Base-by-base conservation (phyloP, 176 grass and related monocot species). In the Cocos nucifera region DNA sequence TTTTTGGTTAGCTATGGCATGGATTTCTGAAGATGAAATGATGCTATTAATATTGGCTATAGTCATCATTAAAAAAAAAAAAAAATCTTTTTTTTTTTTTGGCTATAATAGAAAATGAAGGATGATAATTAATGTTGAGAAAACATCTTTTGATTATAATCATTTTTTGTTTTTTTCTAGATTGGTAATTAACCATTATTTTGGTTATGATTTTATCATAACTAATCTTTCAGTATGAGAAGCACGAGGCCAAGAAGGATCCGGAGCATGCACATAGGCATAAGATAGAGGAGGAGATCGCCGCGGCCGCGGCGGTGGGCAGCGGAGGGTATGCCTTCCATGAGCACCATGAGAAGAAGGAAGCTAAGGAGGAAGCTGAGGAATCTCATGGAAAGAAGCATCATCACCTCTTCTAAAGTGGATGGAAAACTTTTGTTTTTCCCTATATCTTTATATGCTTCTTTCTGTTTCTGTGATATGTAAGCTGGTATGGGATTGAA, bases 341-440 rank as follows among this genome's bases (percentile, higher is more conserved):
- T 58, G 89, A 95, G 82, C 83, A 84, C 77, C 86, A 95, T 63
- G 83, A 95, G 86, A 95, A 95, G 79, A 82, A 89, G 83, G 66
- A 84, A 63, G 70, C 84, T 55, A 73, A 84, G 79, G 77, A 89
- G 74, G 77, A 86, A 4, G 86, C 83, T 7, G 61, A 95, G 68
- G 86, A 89, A 73, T 44, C 74, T 73, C 63, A 64, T 58, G 70
- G 82, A 67, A 84, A 86, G 79, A 82, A 95, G 79, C 89, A 95
- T 53, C 85, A 86, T 58, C 84, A 75, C 70, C 79, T 75, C 77
- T 71, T 86, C 82, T 95, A 83, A 73, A 59, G 61, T 54, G 19
- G 73, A 72, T 69, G 72, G 79, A 80, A 15, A 22, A 23, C 17
- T 15, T 27, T 17, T 6, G 1, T 58, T 1, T 65, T 9, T 51